Conservation (phyloP, 1,284 basidiomycete genomes). For the Rhizoctonia solani region DNA sequence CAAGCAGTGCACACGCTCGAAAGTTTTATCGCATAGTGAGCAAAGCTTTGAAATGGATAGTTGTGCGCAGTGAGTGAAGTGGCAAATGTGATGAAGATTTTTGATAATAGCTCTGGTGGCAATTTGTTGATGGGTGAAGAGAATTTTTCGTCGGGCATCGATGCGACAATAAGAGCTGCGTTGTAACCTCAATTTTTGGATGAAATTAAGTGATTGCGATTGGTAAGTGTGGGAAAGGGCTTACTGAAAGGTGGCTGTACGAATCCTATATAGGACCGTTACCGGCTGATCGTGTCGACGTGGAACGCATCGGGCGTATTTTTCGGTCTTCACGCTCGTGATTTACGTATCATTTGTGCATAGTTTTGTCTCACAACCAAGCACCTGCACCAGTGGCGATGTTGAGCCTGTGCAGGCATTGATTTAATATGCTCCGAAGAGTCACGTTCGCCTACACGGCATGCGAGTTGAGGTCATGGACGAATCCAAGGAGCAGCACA, state of each 20-base stretch:
- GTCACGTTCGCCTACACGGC: neutral
- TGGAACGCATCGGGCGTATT: too few species aligned
- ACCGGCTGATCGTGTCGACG: too few species aligned
- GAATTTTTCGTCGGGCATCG: neutral
- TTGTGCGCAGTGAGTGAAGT: neutral
- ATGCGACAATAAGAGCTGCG: too few species aligned
- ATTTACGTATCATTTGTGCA: too few species aligned
- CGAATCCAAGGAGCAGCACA: neutral
- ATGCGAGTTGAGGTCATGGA: neutral
- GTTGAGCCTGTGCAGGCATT: neutral
- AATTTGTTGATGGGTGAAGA: neutral
- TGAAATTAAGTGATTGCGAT: too few species aligned
- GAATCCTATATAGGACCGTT: too few species aligned
- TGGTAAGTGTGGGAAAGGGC: too few species aligned
- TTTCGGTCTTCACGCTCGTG: too few species aligned
- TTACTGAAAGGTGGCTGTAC: too few species aligned
- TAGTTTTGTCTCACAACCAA: too few species aligned
- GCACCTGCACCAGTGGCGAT: neutral
- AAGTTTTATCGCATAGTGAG: neutral
- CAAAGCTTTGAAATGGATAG: neutral
- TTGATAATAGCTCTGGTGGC: constrained; percentile 7
- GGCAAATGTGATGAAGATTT: neutral
- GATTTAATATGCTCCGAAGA: neutral
- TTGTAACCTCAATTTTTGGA: too few species aligned
- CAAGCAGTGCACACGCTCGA: constrained; percentile 20